Percentiles rank a stretch among this genome's conserved stretches.
These are phyloP conservation scores for Saprolegnia diclina DNA, from an alignment of 352 stramenopile species.

Conservation along the genomic window DNA sequence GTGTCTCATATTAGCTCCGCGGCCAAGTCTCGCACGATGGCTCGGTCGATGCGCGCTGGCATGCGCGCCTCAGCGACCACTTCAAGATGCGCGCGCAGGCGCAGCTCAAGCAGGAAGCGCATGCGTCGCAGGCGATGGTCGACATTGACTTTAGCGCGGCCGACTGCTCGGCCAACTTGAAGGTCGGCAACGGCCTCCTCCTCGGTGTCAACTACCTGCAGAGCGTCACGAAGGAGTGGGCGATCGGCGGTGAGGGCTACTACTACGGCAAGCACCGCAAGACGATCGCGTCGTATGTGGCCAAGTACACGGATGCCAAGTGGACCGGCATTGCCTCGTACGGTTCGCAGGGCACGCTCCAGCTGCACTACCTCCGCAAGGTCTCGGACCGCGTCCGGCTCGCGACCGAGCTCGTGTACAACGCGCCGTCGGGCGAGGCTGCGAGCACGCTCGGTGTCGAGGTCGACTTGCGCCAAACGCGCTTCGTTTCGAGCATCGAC, in stretches of 20 bases:
- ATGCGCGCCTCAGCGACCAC: conserved; percentile 58
- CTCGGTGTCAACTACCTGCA: conserved; percentile 83
- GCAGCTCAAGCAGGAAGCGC: conserved; percentile 75
- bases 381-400: conserved; percentile 76
- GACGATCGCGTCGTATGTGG: conserved; percentile 78
- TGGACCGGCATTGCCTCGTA: conserved; percentile 71
- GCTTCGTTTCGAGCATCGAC: conserved; percentile 78
- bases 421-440: conserved; percentile 73
- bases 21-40: conserved; percentile 82
- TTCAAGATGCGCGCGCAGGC: conserved; percentile 84
- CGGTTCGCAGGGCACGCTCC: conserved; percentile 72
- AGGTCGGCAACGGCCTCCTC: conserved; percentile 83
- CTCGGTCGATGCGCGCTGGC: conserved; percentile 80
- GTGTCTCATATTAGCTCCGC: conserved; percentile 37
- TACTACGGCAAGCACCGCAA: conserved; percentile 85
- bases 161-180: conserved; percentile 87
- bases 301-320: conserved; percentile 63
- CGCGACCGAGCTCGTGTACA: conserved; percentile 82
- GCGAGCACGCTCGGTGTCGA: conserved; percentile 77
- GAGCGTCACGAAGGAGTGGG: conserved; percentile 72
- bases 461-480: conserved; percentile 77
- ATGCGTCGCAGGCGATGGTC: conserved; percentile 69
- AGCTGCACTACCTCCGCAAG: conserved; percentile 84
- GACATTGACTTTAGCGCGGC: conserved; percentile 80
- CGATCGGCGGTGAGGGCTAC: conserved; percentile 78